A percentile compares a stretch with the other conserved stretches of the same genome.
phyloP scores from a whole-genome alignment of 2,329 filamentous ascomycete species.

The Neonectria ditissima region DNA sequence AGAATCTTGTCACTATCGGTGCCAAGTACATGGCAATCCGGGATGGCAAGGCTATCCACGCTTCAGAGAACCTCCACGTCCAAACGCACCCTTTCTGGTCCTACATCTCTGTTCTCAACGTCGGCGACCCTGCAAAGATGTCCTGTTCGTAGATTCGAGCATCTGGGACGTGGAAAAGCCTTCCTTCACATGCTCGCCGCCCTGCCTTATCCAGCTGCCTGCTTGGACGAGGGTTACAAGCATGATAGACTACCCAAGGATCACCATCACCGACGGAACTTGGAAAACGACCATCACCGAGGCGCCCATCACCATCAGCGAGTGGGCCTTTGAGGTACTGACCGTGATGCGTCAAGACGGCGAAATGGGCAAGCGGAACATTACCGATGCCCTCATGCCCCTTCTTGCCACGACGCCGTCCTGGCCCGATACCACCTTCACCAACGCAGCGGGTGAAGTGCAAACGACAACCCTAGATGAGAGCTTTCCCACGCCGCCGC shows the following conservation, averaged over 20 bases:
- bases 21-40: conserved; percentile 45
- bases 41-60: conserved; percentile 42
- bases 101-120: conserved; percentile 43
- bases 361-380: not conserved
- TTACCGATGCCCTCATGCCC: conserved; percentile 25
- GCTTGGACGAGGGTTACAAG: conserved; percentile 45
- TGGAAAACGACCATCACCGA: conserved; percentile 49
- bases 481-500: conserved; percentile 37
- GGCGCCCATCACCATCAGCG: conserved; percentile 44
- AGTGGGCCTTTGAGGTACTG: conserved; percentile 41
- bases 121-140: conserved; percentile 4
- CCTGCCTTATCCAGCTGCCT: conserved; percentile 46
- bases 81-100: conserved; percentile 46
- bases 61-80: conserved; percentile 46
- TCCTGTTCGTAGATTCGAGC: conserved; percentile 20
- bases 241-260: conserved; percentile 46
- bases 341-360: conserved; percentile 30
- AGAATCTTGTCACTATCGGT: conserved; percentile 49
- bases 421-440: conserved; percentile 40
- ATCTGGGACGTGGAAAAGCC: conserved; percentile 49
- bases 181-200: conserved; percentile 43
- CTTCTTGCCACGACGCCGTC: conserved; percentile 33
- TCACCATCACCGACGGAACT: conserved; percentile 46
- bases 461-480: conserved; percentile 24
- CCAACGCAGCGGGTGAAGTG: conserved; percentile 31